Evolutionary conservation across 2,329 filamentous ascomycete genomes (phyloP).

Genomic region (Penicillium fuscoglaucum): DNA sequence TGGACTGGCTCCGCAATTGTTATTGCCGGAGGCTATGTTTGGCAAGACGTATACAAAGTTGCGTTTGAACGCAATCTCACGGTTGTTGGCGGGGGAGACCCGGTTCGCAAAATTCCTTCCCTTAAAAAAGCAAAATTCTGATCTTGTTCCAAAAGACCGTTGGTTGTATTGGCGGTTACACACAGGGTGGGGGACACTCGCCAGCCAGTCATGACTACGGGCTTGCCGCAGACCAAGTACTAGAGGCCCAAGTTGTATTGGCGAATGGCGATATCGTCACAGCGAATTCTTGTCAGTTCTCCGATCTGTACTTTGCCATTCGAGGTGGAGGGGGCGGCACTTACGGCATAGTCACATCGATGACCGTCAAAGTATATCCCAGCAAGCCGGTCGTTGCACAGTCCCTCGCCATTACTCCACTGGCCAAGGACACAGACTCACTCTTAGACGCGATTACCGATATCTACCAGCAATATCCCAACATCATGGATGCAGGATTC

Average conservation of each 20-base stretch:
- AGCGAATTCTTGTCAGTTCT: constrained; percentile 36
- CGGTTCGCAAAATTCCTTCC: neutral
- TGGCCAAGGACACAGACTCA: constrained; percentile 8
- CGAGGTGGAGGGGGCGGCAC: constrained; percentile 42
- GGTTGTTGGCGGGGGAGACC: constrained; percentile 32
- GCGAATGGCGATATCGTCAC: constrained; percentile 39
- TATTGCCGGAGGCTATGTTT: constrained; percentile 30
- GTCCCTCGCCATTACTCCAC: constrained; percentile 8
- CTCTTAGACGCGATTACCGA: constrained; percentile 1
- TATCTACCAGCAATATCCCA: constrained; percentile 5
- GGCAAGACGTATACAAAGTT: constrained; percentile 33
- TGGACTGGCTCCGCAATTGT: constrained; percentile 18
- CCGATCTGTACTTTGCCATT: constrained; percentile 36
- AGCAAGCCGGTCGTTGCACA: constrained; percentile 13
- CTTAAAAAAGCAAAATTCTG: neutral
- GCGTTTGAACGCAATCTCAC: constrained; percentile 29
- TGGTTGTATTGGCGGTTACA: constrained; percentile 39
- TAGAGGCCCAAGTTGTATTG: constrained; percentile 46
- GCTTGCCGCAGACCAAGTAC: constrained; percentile 48
- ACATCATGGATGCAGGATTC: constrained; percentile 7
- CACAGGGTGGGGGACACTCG: constrained; percentile 46
- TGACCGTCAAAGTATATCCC: constrained; percentile 8
- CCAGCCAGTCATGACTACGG: constrained; percentile 44
- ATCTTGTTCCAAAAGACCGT: constrained; percentile 10
- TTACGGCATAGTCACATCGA: constrained; percentile 35